Conservation (phyloP, 768 basidiomycete species). For the Solioccasus polychromus region DNA sequence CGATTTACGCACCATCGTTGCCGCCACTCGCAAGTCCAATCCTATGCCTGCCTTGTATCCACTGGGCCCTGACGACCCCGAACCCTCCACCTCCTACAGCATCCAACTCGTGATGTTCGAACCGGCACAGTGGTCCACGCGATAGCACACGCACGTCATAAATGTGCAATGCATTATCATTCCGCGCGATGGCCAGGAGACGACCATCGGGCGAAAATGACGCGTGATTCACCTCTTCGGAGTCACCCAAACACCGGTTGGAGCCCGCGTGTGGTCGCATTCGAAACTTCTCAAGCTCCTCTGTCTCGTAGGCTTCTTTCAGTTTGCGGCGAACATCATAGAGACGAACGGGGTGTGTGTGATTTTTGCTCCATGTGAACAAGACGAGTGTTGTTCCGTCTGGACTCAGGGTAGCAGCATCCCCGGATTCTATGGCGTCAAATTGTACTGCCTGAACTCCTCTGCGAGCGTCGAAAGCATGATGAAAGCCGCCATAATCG, state of each 20-base stretch:
- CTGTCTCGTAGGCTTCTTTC: constrained; percentile 25
- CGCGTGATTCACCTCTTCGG: constrained; percentile 46
- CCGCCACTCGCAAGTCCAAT: constrained; percentile 61
- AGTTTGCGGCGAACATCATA: constrained; percentile 47
- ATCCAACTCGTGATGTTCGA: constrained; percentile 43
- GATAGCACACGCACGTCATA: constrained; percentile 60
- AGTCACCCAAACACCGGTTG: constrained; percentile 10
- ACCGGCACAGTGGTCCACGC: constrained; percentile 45
- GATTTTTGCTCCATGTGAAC: constrained; percentile 27
- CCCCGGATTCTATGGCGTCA: constrained; percentile 50
- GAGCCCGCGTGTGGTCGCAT: constrained; percentile 1
- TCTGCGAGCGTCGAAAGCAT: constrained; percentile 43
- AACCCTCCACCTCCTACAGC: constrained; percentile 31
- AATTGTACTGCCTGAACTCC: constrained; percentile 32
- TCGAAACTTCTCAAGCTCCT: constrained; percentile 37
- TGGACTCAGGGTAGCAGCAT: constrained; percentile 45
- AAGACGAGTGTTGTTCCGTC: constrained; percentile 38
- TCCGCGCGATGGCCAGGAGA: constrained; percentile 58
- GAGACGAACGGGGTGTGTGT: constrained; percentile 40
- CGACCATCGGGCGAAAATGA: constrained; percentile 59
- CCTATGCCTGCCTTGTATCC: constrained; percentile 45
- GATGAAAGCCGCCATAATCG: constrained; percentile 43
- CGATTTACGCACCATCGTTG: constrained; percentile 50
- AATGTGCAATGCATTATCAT: constrained; percentile 56
- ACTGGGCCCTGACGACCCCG: constrained; percentile 52